Percentiles rank a stretch among this genome's conserved stretches.
These are phyloP conservation scores for Aurinia saxatilis DNA, from an alignment of 345 rosid species.

Conservation along the genomic window DNA sequence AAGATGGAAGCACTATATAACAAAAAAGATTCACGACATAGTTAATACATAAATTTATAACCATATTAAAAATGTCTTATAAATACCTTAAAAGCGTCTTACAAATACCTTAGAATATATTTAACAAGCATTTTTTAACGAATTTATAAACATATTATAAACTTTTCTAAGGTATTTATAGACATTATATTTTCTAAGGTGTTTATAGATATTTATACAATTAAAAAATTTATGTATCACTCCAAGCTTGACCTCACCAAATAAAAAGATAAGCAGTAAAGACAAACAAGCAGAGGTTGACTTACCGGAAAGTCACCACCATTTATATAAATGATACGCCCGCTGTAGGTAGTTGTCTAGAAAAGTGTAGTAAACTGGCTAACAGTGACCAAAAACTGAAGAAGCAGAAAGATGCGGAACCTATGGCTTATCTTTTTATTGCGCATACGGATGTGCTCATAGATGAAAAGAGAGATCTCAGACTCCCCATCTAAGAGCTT, in stretches of 20 bases:
- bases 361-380: conserved; percentile 71
- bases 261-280: neutral
- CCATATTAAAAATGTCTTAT: too few relatives aligned
- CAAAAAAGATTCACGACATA: too few relatives aligned
- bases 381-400: conserved; percentile 60
- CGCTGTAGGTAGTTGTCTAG: conserved; percentile 66
- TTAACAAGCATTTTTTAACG: too few relatives aligned
- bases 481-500: conserved; percentile 63
- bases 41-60: too few relatives aligned
- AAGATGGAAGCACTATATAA: too few relatives aligned
- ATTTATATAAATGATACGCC: conserved; percentile 52
- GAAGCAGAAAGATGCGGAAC: conserved; percentile 80
- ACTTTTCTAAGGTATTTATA: too few relatives aligned
- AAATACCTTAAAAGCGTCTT: too few relatives aligned
- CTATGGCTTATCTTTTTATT: conserved; percentile 90
- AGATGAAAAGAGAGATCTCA: conserved; percentile 52
- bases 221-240: too few relatives aligned
- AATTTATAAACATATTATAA: too few relatives aligned
- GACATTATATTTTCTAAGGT: too few relatives aligned
- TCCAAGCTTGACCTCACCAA: conserved; percentile 1
- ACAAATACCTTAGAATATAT: too few relatives aligned
- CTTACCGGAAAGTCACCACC: conserved; percentile 92
- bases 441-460: conserved; percentile 70
- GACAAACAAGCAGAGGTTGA: conserved; percentile 8
- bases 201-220: too few relatives aligned